Conservation (phyloP, 208 protist species). For the Acanthamoeba sp. region DNA sequence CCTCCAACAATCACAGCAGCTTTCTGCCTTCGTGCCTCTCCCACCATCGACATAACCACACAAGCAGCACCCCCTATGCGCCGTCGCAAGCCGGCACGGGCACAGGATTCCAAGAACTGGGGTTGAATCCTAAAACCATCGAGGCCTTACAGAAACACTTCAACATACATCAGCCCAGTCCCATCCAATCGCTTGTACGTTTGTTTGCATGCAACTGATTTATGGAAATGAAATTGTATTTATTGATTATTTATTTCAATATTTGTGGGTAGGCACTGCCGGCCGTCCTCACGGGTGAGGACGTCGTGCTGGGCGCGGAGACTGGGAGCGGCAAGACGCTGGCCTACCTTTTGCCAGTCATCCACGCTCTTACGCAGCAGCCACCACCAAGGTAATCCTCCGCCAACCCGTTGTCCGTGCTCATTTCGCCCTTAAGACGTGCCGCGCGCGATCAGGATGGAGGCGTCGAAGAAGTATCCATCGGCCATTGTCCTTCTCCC, state of each 20-base stretch:
- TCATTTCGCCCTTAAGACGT: not conserved
- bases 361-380: slow-evolving; percentile 78
- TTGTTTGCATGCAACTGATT: no score
- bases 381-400: not conserved
- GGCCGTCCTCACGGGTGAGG: slow-evolving; percentile 75
- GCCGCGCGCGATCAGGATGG: not conserved
- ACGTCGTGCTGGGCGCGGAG: slow-evolving; percentile 82
- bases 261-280: slow-evolving; percentile 75
- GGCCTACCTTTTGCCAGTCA: slow-evolving; percentile 87
- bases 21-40: no score
- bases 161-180: no score
- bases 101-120: no score
- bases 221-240: no score
- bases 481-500: slow-evolving; percentile 11
- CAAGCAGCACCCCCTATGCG: no score
- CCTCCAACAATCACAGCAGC: no score
- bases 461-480: not conserved
- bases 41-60: no score
- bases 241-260: not conserved
- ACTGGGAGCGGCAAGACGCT: slow-evolving; percentile 91
- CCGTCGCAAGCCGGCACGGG: no score
- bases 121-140: no score
- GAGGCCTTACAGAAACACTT: no score
- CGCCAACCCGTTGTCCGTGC: not conserved
- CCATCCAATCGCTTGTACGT: no score